Evolutionary conservation across 345 rosid species (phyloP).

Genomic region (Abelmoschus esculentus): DNA sequence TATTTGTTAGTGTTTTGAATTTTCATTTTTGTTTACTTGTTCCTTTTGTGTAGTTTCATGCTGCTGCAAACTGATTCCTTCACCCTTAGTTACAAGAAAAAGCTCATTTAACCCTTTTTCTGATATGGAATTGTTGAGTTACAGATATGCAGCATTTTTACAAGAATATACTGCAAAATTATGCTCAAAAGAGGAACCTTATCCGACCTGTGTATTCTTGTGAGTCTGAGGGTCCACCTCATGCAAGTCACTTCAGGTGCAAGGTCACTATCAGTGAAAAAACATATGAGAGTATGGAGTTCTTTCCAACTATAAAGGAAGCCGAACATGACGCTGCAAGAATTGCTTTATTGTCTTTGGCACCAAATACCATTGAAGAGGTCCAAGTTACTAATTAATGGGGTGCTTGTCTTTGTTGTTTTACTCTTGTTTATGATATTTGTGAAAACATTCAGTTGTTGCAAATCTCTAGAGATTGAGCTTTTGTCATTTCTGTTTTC

Average conservation of each 20-base stretch:
- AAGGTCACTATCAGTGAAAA: slow-evolving; percentile 40
- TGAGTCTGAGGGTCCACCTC: slow-evolving; percentile 51
- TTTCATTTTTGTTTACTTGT: background rate
- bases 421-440: background rate
- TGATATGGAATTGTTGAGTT: background rate
- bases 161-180: slow-evolving; percentile 47
- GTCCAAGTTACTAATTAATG: slow-evolving; percentile 18
- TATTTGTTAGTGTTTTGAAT: background rate
- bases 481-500: background rate
- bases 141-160: slow-evolving; percentile 23
- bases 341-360: slow-evolving; percentile 39
- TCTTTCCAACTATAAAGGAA: slow-evolving; percentile 41
- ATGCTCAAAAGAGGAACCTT: slow-evolving; percentile 39
- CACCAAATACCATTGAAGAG: slow-evolving; percentile 27
- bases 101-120: background rate
- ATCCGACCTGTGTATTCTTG: slow-evolving; percentile 35
- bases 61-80: background rate
- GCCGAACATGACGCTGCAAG: slow-evolving; percentile 69
- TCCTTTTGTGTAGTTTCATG: background rate
- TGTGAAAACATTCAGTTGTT: slow-evolving; percentile 5
- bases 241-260: slow-evolving; percentile 34
- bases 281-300: slow-evolving; percentile 30
- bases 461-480: background rate
- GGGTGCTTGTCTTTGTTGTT: background rate
- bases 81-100: background rate